Conservation (phyloP, 768 basidiomycete genomes). For the Kwoniella mangroviensis region DNA sequence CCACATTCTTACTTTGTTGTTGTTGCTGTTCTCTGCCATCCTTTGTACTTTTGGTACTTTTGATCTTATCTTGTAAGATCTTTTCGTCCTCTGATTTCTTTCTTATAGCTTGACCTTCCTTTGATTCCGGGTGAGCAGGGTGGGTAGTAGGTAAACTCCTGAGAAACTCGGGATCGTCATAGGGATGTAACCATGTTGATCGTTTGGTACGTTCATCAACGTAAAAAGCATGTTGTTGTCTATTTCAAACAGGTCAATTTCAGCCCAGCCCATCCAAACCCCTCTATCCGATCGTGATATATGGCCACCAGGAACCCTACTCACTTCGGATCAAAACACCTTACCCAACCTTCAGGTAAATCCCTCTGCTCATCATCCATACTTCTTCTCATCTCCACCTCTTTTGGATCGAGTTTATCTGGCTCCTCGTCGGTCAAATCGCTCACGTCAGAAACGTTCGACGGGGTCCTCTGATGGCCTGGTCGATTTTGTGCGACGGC, state of each 20-base stretch:
- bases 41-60: not conserved
- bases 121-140: conserved; percentile 54
- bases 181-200: conserved; percentile 54
- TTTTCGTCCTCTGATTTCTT: conserved; percentile 37
- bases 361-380: conserved; percentile 56
- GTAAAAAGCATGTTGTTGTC: conserved; percentile 55
- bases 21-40: not conserved
- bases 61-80: conserved; percentile 14
- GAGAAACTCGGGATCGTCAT: conserved; percentile 55
- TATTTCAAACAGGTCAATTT: conserved; percentile 11
- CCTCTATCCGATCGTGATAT: not conserved
- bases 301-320: not conserved
- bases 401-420: conserved; percentile 3
- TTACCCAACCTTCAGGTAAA: conserved; percentile 55
- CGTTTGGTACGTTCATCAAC: conserved; percentile 53
- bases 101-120: conserved; percentile 35
- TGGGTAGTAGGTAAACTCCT: conserved; percentile 48
- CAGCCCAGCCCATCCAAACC: too few relatives aligned
- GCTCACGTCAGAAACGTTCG: conserved; percentile 18
- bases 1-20: conserved; percentile 7
- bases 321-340: conserved; percentile 55
- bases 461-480: not conserved
- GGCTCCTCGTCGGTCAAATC: conserved; percentile 10
- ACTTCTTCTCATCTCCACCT: conserved; percentile 39
- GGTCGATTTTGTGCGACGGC: conserved; percentile 18